A percentile compares a stretch with the other conserved stretches of the same genome.
These are phyloP conservation scores for Adansonia rubrostipa DNA, from an alignment of 441 rosid genomes.

Conservation along the genomic window DNA sequence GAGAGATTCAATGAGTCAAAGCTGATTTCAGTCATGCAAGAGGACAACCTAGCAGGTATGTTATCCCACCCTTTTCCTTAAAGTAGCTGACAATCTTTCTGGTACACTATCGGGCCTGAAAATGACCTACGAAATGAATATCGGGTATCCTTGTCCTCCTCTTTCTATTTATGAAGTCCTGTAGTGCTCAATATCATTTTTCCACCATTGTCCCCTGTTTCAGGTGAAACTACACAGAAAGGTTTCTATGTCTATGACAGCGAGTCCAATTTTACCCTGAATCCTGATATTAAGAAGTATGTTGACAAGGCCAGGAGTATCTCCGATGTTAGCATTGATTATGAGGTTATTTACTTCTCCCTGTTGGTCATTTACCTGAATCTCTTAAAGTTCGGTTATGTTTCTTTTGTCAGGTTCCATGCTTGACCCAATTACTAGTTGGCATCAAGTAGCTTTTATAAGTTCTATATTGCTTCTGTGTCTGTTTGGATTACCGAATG, in stretches of 20 bases:
- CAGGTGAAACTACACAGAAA: constrained; percentile 10
- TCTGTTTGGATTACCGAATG: background rate
- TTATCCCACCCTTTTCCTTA: background rate
- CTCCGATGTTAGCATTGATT: background rate
- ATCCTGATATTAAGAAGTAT: constrained; percentile 16
- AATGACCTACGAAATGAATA: background rate
- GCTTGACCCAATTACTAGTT: constrained; percentile 6
- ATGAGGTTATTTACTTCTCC: background rate
- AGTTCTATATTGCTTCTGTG: background rate
- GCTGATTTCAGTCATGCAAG: constrained; percentile 16
- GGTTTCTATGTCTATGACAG: constrained; percentile 17
- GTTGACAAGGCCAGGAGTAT: constrained; percentile 16
- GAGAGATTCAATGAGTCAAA: background rate
- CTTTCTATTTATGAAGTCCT: background rate
- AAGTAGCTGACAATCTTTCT: background rate
- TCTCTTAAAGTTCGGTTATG: background rate
- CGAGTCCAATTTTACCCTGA: constrained; percentile 12
- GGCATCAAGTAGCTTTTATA: constrained; percentile 11
- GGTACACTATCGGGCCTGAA: background rate
- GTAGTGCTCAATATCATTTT: background rate
- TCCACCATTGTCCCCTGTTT: background rate
- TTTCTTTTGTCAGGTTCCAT: background rate
- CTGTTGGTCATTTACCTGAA: background rate
- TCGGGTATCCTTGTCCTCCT: background rate
- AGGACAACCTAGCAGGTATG: constrained; percentile 13